phyloP scores from a whole-genome alignment of 192 early-diverging fungal species.

The Podila verticillata region DNA sequence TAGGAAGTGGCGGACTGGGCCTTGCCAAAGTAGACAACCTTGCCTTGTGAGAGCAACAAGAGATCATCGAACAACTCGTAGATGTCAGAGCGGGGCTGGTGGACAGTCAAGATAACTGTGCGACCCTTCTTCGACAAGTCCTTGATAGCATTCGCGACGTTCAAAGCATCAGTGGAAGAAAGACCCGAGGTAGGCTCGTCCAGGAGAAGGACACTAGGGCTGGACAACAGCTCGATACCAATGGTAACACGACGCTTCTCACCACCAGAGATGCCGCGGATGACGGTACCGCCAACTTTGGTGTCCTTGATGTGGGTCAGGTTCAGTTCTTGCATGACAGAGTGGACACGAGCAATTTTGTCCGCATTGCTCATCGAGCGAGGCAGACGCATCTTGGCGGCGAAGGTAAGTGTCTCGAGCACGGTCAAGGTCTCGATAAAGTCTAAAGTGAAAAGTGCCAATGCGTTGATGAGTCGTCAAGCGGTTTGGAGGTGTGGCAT shows the following conservation, averaged over 20 bases:
- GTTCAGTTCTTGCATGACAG: slow-evolving; percentile 67
- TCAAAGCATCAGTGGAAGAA: slow-evolving; percentile 76
- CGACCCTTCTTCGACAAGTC: slow-evolving; percentile 83
- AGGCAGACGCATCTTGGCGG: slow-evolving; percentile 59
- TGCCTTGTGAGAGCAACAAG: slow-evolving; percentile 72
- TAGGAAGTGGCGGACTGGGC: slow-evolving; percentile 71
- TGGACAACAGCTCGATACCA: slow-evolving; percentile 76
- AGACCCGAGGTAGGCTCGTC: slow-evolving; percentile 82
- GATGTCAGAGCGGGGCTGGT: slow-evolving; percentile 95
- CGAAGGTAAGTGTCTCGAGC: slow-evolving; percentile 77
- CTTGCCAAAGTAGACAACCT: slow-evolving; percentile 76
- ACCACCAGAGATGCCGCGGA: slow-evolving; percentile 79
- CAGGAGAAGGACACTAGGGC: slow-evolving; percentile 72
- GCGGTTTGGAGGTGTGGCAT: no score
- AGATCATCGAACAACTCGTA: slow-evolving; percentile 73
- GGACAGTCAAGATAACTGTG: slow-evolving; percentile 92
- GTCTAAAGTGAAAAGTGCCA: slow-evolving; percentile 1
- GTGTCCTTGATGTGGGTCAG: slow-evolving; percentile 75
- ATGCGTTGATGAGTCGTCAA: neutral
- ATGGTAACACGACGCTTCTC: slow-evolving; percentile 80
- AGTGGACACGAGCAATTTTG: slow-evolving; percentile 58
- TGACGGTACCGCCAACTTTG: slow-evolving; percentile 66
- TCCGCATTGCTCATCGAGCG: slow-evolving; percentile 49
- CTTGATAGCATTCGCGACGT: slow-evolving; percentile 94
- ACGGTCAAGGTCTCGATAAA: slow-evolving; percentile 70